Conservation (phyloP, 202 grass and related monocot species). For the Digitaria exilis region DNA sequence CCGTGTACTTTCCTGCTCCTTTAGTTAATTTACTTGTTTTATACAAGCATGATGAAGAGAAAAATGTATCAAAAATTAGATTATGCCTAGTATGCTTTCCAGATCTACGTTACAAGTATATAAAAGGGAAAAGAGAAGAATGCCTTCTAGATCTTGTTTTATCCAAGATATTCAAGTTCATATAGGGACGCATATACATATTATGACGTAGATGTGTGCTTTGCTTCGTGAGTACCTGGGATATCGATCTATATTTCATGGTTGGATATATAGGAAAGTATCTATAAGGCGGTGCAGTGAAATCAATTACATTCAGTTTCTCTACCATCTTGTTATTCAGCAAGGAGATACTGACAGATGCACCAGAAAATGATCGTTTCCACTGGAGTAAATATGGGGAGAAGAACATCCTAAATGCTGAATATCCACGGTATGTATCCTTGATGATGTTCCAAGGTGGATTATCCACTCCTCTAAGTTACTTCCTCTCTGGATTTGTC, state of each 20-base stretch:
- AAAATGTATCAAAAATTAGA: background rate
- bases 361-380: constrained; percentile 55
- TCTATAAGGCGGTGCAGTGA: background rate
- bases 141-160: constrained; percentile 1
- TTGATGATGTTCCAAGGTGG: constrained; percentile 6
- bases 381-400: constrained; percentile 90
- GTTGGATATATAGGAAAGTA: background rate
- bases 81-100: background rate
- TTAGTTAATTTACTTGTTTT: background rate
- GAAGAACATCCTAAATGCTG: constrained; percentile 63
- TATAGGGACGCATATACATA: background rate
- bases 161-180: background rate
- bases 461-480: no score
- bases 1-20: background rate
- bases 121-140: background rate
- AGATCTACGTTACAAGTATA: constrained; percentile 11
- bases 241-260: constrained; percentile 44
- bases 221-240: background rate
- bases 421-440: constrained; percentile 51
- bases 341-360: constrained; percentile 33
- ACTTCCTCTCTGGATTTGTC: no score
- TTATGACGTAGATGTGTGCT: background rate
- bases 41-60: no score
- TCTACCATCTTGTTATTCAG: constrained; percentile 22
- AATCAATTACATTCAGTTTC: background rate